These are phyloP conservation scores for Penicillium angulare DNA, from an alignment of 495 filamentous ascomycete genomes.

Conservation along the genomic window DNA sequence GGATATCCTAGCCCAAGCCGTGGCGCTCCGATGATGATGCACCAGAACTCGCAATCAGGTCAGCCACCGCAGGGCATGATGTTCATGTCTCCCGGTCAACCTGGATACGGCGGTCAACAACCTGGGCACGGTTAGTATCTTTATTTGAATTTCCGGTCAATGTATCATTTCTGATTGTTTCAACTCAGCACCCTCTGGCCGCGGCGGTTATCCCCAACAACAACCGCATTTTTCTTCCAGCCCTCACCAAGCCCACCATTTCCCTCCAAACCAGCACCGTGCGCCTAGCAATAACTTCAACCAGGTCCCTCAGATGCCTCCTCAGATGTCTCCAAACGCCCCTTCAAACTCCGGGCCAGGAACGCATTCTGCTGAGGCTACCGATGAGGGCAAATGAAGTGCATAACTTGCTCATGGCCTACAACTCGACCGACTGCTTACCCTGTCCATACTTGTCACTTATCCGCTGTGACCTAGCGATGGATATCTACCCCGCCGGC, in stretches of 20 bases:
- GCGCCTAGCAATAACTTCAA: slow-evolving; percentile 58
- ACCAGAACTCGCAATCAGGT: slow-evolving; percentile 72
- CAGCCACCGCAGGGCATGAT: slow-evolving; percentile 57
- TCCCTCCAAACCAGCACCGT: slow-evolving; percentile 59
- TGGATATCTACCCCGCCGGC: neutral
- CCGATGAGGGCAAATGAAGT: slow-evolving; percentile 59
- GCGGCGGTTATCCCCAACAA: slow-evolving; percentile 57
- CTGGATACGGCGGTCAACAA: slow-evolving; percentile 62
- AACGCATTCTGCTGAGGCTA: slow-evolving; percentile 43
- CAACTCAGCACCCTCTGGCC: slow-evolving; percentile 53
- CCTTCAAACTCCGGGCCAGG: slow-evolving; percentile 34
- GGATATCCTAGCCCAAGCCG: slow-evolving; percentile 83
- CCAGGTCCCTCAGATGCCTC: slow-evolving; percentile 49
- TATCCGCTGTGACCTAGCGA: slow-evolving; percentile 2
- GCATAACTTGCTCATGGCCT: slow-evolving; percentile 9
- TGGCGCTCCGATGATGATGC: slow-evolving; percentile 80
- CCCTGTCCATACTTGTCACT: slow-evolving; percentile 6
- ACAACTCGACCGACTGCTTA: neutral
- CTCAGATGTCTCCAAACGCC: slow-evolving; percentile 45
- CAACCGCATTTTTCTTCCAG: slow-evolving; percentile 61
- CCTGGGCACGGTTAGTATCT: slow-evolving; percentile 63
- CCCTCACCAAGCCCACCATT: slow-evolving; percentile 65
- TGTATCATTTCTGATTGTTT: neutral
- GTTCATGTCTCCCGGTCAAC: slow-evolving; percentile 67
- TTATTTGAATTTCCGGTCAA: neutral